Evolutionary conservation across 345 rosid species (phyloP), one percentile per base, ranked within the genome.

Genomic region (Aethionema arabicum): DNA sequence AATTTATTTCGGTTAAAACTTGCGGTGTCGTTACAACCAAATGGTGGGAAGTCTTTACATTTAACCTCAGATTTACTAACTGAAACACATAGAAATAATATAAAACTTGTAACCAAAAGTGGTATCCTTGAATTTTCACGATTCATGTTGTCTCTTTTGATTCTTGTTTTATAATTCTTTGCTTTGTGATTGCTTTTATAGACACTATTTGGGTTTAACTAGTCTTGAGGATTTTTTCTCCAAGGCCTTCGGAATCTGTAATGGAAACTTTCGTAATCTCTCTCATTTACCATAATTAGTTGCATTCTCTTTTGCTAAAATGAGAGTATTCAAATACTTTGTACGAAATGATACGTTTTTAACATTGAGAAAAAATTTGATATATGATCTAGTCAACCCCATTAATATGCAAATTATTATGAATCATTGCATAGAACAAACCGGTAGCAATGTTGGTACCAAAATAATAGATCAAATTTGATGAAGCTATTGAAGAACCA

Each of bases 1-100:
- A 62, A 62, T 10, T 8, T 36, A n/a, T 29, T 40, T 36, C 57
- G 36, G 48, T 62, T 62, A 32, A 50, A 50, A 50, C 43, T 45
- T 33, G 43, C 7, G 7, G 21, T 46, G 42, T 46, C 8, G 37
- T 47, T 47, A 47, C 55, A 61, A 47, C 7, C 5, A 47, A 61
- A 61, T 48, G 55, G 46, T 36, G 55, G 45, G 4, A 35, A 21
- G 12, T 47, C 65, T 61, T 29, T 32, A 47, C 65, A 47, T 4
- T 8, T 47, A n/a, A 37, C 2, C 55, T 61, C 36, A 45, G 43
- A 21, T 21, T 15, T 38, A 35, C 32, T 14, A 6, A 29, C 16
- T 43, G 51, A 46, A 3, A 60, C 5, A 33, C 15, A 2, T 4
- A 46, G 8, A 46, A 54, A 60, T 35, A 54, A 33, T 35, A 8